Evolutionary conservation across 2,329 filamentous ascomycete species (phyloP).

Genomic region (Calonectria pseudoreteaudii): DNA sequence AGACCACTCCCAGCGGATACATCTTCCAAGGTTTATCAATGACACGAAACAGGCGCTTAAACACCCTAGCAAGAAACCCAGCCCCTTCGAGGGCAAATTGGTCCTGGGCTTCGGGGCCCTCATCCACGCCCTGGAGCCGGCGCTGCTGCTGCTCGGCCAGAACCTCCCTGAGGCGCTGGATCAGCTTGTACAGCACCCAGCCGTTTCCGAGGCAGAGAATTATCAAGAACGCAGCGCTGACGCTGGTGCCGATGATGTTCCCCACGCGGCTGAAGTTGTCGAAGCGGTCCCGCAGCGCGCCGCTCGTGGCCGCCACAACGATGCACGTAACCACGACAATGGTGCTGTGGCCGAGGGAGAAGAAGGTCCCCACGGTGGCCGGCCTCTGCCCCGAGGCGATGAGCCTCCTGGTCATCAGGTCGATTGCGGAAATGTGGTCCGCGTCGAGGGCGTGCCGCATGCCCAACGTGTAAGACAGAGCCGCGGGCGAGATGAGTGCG

Average conservation of each 20-base stretch:
- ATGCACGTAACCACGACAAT: conserved; percentile 92
- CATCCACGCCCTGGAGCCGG: conserved; percentile 29
- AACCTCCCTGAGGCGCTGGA: conserved; percentile 74
- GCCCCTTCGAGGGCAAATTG: conserved; percentile 79
- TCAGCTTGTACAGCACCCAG: conserved; percentile 84
- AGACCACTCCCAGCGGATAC: conserved; percentile 90
- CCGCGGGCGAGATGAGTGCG: conserved; percentile 80
- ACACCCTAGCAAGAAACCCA: conserved; percentile 78
- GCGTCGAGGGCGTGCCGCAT: conserved; percentile 96
- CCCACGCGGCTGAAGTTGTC: conserved; percentile 83
- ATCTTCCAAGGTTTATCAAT: conserved; percentile 90
- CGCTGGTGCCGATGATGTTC: conserved; percentile 88
- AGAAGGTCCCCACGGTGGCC: conserved; percentile 93
- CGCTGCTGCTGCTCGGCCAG: conserved; percentile 54
- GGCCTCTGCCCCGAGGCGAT: conserved; percentile 87
- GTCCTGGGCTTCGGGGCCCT: conserved; percentile 45
- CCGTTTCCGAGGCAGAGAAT: conserved; percentile 85
- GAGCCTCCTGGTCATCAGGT: conserved; percentile 91
- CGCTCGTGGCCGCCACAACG: conserved; percentile 90
- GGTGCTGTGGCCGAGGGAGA: conserved; percentile 93
- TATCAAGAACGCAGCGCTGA: conserved; percentile 86
- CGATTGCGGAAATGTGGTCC: conserved; percentile 90
- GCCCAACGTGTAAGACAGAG: conserved; percentile 88
- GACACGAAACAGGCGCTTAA: conserved; percentile 82
- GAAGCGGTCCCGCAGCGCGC: conserved; percentile 84